These are phyloP conservation scores for Botryotinia narcissicola DNA, from an alignment of 2,329 filamentous ascomycete genomes.

Conservation along the genomic window DNA sequence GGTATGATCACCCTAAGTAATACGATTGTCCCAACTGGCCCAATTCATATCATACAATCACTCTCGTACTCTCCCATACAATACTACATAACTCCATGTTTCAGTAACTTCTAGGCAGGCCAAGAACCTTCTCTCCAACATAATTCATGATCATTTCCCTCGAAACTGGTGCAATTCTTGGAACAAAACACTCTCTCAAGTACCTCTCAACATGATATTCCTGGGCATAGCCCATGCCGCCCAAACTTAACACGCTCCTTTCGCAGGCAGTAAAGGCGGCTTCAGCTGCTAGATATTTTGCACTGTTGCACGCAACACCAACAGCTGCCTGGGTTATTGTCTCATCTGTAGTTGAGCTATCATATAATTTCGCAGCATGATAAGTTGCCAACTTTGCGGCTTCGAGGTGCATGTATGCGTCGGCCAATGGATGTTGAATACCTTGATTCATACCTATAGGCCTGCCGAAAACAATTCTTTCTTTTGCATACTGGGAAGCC, in stretches of 20 bases:
- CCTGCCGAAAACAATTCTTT: conserved; percentile 63
- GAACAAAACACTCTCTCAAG: conserved; percentile 63
- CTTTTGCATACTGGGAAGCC: conserved; percentile 63
- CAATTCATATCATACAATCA: too few relatives aligned
- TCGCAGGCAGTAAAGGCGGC: conserved; percentile 63
- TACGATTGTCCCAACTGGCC: too few relatives aligned
- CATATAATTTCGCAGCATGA: conserved; percentile 62
- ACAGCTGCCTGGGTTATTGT: conserved; percentile 54
- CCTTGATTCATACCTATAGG: conserved; percentile 66
- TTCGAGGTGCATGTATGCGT: conserved; percentile 64
- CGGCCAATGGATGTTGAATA: conserved; percentile 63
- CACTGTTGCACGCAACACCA: conserved; percentile 65
- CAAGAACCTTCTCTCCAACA: conserved; percentile 65
- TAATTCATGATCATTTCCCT: conserved; percentile 77
- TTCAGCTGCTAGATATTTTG: conserved; percentile 68
- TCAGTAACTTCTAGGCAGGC: conserved; percentile 65
- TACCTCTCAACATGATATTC: conserved; percentile 66
- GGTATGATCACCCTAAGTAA: too few relatives aligned
- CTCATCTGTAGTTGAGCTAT: conserved; percentile 50
- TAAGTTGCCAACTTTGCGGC: conserved; percentile 64
- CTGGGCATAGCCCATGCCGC: conserved; percentile 64
- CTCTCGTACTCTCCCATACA: not conserved
- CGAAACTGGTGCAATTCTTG: conserved; percentile 62
- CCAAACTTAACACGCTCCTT: conserved; percentile 56
- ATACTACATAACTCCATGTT: not conserved